Base-by-base conservation (phyloP, 495 filamentous ascomycete genomes). In the Talaromyces nanjingensis region DNA sequence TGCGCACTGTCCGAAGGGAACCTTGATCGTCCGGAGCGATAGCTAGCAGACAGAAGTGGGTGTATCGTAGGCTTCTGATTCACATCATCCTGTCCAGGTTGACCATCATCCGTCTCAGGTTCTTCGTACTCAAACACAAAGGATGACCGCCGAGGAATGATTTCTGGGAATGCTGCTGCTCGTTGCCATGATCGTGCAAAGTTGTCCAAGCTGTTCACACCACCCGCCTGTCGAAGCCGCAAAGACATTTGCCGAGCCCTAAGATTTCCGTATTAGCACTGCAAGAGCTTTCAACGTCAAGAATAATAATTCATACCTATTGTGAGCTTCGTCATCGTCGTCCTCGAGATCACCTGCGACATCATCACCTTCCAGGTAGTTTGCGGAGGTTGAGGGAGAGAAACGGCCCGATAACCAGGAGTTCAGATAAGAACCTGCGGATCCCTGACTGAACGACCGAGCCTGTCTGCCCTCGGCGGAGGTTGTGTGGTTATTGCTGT, bases 111-210 rank as follows among this genome's bases (percentile, higher is more conserved):
- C 7, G 45, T 18, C 25, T 52, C 60, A n/a, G 29, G 29, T 11
- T 49, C 60, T 53, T 83, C 83, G 61, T 83, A 79, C 22, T 81
- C 81, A 18, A 74, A 76, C 12, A 89, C 76, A 68, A 96, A 91
- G 24, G 90, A 86, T 18, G 87, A 84, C 3, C 86, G 85, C 24
- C 87, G 85, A 5, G 91, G 89, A 16, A 92, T 83, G 58, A 96
- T 88, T 71, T 97, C 93, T 27, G 83, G 81, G 78, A 97, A 98
- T 37, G 83, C 86, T 4, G 93, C 92, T 37, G 94, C 94, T 69
- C 94, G 86, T 70, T 91, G 91, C 92, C 93, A 98, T 67, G 91
- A 96, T 54, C 91, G 86, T 56, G 94, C 90, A 72, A 98, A 98
- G 69, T 93, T 97, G 67, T 96, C 87, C 68, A 98, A 87, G 71